phyloP scores from a whole-genome alignment of 139 green algal genomes.

The Marvania coccoides region DNA sequence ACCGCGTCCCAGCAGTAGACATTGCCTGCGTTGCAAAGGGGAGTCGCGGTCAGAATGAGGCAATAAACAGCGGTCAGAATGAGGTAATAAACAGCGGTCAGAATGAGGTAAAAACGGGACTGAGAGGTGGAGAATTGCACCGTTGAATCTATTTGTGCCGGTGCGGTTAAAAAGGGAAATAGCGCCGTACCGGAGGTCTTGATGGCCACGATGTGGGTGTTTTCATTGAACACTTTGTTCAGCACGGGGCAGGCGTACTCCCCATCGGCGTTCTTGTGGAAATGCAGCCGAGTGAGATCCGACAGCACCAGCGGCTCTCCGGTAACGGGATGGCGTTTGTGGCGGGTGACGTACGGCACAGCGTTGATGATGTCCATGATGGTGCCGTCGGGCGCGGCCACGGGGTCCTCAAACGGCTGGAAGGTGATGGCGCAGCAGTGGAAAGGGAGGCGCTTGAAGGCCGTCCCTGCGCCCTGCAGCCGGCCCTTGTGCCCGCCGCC shows the following conservation, averaged over 20 bases:
- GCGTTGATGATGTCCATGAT: constrained; percentile 72
- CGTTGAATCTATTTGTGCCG: no score
- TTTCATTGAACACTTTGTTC: constrained; percentile 91
- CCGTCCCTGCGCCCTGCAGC: constrained; percentile 1
- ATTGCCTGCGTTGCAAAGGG: neutral
- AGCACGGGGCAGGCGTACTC: constrained; percentile 89
- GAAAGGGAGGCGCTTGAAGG: constrained; percentile 83
- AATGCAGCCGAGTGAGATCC: constrained; percentile 84
- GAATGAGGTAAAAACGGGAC: no score
- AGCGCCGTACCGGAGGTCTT: constrained; percentile 74
- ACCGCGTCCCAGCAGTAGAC: constrained; percentile 60
- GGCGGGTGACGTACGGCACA: constrained; percentile 84
- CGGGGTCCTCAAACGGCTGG: constrained; percentile 89
- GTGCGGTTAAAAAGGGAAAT: no score
- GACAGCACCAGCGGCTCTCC: constrained; percentile 72
- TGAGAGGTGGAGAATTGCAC: no score
- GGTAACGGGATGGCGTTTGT: constrained; percentile 74
- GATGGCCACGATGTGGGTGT: constrained; percentile 94
- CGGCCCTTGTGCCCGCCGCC: constrained; percentile 62
- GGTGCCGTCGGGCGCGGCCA: constrained; percentile 73
- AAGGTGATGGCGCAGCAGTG: constrained; percentile 91
- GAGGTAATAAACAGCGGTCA: no score
- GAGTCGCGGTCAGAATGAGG: no score
- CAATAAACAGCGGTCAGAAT: no score
- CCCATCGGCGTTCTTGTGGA: constrained; percentile 80